Percentiles rank a stretch among this genome's conserved stretches.
These are phyloP conservation scores for Eutrema yunnanense DNA, from an alignment of 345 rosid genomes.

Conservation along the genomic window DNA sequence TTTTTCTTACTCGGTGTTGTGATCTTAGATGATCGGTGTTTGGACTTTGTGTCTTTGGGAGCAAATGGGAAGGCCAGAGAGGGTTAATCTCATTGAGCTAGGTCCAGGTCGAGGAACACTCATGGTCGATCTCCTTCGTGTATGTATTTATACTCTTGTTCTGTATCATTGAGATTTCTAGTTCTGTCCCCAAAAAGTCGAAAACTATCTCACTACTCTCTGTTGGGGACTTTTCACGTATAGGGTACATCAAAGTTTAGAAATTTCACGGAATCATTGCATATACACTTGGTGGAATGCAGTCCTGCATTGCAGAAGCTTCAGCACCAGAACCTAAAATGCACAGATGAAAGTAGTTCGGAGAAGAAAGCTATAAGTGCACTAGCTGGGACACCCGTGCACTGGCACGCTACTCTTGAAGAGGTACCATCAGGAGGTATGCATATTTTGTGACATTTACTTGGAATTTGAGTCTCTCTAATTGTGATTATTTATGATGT, in stretches of 20 bases:
- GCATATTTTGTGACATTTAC: constrained; percentile 21
- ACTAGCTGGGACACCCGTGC: constrained; percentile 59
- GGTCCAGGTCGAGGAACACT: constrained; percentile 98
- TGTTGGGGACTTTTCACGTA: constrained; percentile 13
- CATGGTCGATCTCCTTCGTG: constrained; percentile 88
- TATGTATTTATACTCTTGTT: constrained; percentile 31
- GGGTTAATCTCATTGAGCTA: constrained; percentile 78
- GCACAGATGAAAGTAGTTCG: constrained; percentile 37
- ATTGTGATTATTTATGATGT: not conserved
- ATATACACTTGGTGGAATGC: constrained; percentile 81
- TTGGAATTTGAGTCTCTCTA: not conserved
- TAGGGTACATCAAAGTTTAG: constrained; percentile 76
- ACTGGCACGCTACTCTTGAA: constrained; percentile 76
- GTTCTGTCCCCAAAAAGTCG: not conserved
- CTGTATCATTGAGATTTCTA: constrained; percentile 4
- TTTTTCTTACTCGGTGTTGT: not conserved
- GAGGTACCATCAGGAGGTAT: constrained; percentile 85
- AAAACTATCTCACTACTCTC: not conserved
- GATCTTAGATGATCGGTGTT: constrained; percentile 69
- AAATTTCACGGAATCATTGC: constrained; percentile 71
- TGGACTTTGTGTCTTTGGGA: constrained; percentile 96
- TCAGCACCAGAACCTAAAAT: constrained; percentile 60
- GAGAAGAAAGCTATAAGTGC: constrained; percentile 45
- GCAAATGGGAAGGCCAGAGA: constrained; percentile 81
- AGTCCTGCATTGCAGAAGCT: constrained; percentile 78